Conservation (phyloP, 2,329 filamentous ascomycete species). For the Allantophomopsis lycopodina region DNA sequence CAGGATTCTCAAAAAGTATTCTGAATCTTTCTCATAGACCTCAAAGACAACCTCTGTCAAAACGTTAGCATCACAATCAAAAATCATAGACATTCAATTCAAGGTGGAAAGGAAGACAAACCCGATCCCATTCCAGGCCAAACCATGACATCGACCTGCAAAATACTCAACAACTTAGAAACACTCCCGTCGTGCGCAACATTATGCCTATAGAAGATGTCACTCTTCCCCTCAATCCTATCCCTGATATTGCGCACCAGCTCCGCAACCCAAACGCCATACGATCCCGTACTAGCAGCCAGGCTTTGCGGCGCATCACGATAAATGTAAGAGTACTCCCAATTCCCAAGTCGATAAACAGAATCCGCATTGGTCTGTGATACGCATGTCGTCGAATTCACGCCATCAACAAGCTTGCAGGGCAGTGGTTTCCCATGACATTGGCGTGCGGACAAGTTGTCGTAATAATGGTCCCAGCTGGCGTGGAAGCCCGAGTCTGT, state of each 20-base stretch:
- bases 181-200: slow-evolving; percentile 70
- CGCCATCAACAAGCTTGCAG: slow-evolving; percentile 37
- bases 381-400: slow-evolving; percentile 41
- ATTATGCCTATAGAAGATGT: slow-evolving; percentile 55
- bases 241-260: slow-evolving; percentile 50
- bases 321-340: slow-evolving; percentile 70
- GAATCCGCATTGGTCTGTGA: slow-evolving; percentile 46
- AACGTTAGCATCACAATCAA: no score
- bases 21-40: slow-evolving; percentile 37
- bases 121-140: slow-evolving; percentile 69
- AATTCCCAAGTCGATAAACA: slow-evolving; percentile 66
- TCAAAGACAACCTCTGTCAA: slow-evolving; percentile 58
- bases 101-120: no score
- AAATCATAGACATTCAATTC: no score
- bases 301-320: slow-evolving; percentile 52
- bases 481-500: slow-evolving; percentile 50
- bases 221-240: slow-evolving; percentile 26
- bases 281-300: slow-evolving; percentile 42
- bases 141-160: slow-evolving; percentile 65
- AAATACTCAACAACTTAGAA: slow-evolving; percentile 49
- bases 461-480: slow-evolving; percentile 71
- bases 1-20: slow-evolving; percentile 49
- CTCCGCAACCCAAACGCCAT: slow-evolving; percentile 65
- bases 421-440: slow-evolving; percentile 64
- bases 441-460: slow-evolving; percentile 67